Percentiles rank a stretch among this genome's conserved stretches.
These are phyloP conservation scores for Solanum arcanum DNA, from an alignment of 257 asterid genomes.

Conservation along the genomic window DNA sequence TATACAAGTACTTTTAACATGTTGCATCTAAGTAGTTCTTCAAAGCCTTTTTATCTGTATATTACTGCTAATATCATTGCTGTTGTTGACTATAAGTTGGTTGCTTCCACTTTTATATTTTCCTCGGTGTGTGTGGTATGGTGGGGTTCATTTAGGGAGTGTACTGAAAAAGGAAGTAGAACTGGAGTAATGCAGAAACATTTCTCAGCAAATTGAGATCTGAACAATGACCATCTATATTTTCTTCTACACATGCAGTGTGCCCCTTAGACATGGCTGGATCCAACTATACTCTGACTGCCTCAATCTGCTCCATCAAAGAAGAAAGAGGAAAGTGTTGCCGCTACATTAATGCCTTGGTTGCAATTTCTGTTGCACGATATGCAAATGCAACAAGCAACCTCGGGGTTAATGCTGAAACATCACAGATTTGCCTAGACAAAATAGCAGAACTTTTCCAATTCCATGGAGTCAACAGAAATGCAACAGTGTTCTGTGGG, in stretches of 20 bases:
- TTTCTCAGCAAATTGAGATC: neutral
- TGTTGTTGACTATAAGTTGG: neutral
- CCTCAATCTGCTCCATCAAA: conserved; percentile 61
- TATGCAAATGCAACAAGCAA: conserved; percentile 58
- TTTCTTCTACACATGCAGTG: conserved; percentile 36
- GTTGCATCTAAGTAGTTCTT: neutral
- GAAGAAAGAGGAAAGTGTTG: conserved; percentile 72
- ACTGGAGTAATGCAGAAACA: neutral
- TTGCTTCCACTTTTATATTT: neutral
- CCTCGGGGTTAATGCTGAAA: conserved; percentile 50
- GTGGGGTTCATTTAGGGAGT: neutral
- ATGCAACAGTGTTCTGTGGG: conserved; percentile 62
- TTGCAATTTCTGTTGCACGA: conserved; percentile 71
- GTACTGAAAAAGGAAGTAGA: neutral
- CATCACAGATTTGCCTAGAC: conserved; percentile 52
- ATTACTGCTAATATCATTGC: neutral
- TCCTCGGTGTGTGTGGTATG: neutral
- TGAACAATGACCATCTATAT: neutral
- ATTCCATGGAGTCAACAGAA: conserved; percentile 60
- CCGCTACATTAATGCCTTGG: conserved; percentile 73
- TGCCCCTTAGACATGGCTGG: conserved; percentile 75
- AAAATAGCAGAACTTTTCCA: conserved; percentile 49
- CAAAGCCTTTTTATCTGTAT: neutral
- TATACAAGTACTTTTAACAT: neutral
- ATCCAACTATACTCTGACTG: conserved; percentile 69